Evolutionary conservation across 139 green algal species (phyloP).

Genomic region (Chlorella sp.): DNA sequence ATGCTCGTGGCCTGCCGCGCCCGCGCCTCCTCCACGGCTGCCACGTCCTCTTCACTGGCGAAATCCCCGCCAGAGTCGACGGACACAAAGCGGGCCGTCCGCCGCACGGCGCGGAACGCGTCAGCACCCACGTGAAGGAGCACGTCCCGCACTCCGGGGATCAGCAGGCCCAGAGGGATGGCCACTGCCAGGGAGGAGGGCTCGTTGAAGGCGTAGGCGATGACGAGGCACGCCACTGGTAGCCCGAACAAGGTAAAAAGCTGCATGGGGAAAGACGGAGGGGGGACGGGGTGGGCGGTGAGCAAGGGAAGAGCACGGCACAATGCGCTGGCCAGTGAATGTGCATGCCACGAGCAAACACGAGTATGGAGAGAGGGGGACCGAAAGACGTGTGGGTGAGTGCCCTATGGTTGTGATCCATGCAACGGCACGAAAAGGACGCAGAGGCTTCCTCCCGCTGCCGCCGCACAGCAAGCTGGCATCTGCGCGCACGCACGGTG

Average conservation of each 20-base stretch:
- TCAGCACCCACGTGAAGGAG: neutral
- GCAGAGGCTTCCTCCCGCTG: neutral
- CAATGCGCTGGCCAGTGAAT: neutral
- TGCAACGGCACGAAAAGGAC: neutral
- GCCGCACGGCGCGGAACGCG: neutral
- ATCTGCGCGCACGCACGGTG: neutral
- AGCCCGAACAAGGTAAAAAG: constrained; percentile 38
- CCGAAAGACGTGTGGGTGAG: too few relatives aligned
- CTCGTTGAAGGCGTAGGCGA: constrained; percentile 21
- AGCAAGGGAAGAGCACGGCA: neutral
- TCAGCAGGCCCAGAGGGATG: constrained; percentile 1
- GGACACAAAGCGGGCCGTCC: constrained; percentile 1
- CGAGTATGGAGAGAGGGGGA: neutral
- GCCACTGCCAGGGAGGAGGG: constrained; percentile 11
- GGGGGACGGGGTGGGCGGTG: neutral
- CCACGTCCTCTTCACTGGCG: neutral
- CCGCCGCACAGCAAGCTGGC: neutral
- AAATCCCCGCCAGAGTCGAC: neutral
- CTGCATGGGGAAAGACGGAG: neutral
- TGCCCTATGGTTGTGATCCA: too few relatives aligned
- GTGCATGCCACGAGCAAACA: neutral
- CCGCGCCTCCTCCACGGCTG: neutral
- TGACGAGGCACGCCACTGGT: constrained; percentile 3
- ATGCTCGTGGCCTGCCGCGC: neutral
- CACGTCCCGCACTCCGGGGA: constrained; percentile 17